These are phyloP conservation scores for Volvox reticuliferus DNA, from an alignment of 139 green algal species.

Conservation along the genomic window DNA sequence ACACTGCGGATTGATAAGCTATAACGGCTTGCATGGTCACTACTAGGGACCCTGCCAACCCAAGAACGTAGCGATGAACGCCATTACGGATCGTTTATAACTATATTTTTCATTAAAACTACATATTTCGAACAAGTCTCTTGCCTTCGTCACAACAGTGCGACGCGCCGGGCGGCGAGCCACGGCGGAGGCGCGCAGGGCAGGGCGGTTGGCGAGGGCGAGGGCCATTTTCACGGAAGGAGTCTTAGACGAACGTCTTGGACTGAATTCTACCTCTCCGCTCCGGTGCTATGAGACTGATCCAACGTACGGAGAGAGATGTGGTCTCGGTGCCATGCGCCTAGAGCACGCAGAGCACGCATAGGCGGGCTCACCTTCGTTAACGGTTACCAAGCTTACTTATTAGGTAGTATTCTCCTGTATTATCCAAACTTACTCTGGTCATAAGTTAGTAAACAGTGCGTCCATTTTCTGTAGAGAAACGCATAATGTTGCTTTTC, in stretches of 20 bases:
- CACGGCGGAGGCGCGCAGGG: conserved; percentile 25
- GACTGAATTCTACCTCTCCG: not conserved
- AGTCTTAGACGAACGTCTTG: conserved; percentile 19
- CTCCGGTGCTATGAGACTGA: not conserved
- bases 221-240: conserved; percentile 32
- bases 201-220: conserved; percentile 16
- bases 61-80: too few relatives aligned
- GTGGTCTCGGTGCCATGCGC: conserved; percentile 20
- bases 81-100: too few relatives aligned
- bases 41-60: not conserved
- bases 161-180: conserved; percentile 18
- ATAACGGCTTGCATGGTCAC: not conserved
- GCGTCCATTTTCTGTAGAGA: too few relatives aligned
- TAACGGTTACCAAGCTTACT: too few relatives aligned
- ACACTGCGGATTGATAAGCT: not conserved
- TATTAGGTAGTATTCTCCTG: too few relatives aligned
- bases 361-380: not conserved
- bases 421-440: too few relatives aligned
- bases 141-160: conserved; percentile 38
- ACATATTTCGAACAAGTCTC: not conserved
- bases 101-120: not conserved
- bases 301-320: conserved; percentile 19
- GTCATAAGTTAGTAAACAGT: too few relatives aligned
- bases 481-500: too few relatives aligned
- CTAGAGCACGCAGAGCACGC: not conserved